phyloP scores from a whole-genome alignment of 2,329 filamentous ascomycete species.

The Exophiala sp. region DNA sequence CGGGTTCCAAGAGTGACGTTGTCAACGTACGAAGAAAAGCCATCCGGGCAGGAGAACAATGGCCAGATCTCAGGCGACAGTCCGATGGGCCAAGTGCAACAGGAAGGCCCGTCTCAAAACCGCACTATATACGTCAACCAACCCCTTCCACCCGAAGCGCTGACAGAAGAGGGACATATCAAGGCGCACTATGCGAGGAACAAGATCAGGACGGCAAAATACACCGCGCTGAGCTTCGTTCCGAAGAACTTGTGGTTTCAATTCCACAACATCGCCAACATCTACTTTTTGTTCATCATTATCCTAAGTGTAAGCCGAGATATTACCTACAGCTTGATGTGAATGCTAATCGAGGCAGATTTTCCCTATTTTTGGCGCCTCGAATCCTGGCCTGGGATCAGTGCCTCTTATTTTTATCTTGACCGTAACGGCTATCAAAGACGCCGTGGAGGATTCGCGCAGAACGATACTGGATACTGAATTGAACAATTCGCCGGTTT shows the following conservation, averaged over 20 bases:
- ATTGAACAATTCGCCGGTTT: slow-evolving; percentile 92
- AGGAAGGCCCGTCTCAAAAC: slow-evolving; percentile 37
- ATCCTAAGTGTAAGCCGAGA: slow-evolving; percentile 76
- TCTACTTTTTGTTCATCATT: slow-evolving; percentile 96
- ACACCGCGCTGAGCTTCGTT: slow-evolving; percentile 89
- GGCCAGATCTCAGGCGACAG: slow-evolving; percentile 26
- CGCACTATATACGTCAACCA: slow-evolving; percentile 80
- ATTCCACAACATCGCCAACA: slow-evolving; percentile 97
- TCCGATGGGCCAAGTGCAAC: slow-evolving; percentile 26
- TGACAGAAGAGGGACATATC: slow-evolving; percentile 78
- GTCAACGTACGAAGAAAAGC: slow-evolving; percentile 54
- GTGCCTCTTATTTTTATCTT: slow-evolving; percentile 93
- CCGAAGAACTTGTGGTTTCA: slow-evolving; percentile 98
- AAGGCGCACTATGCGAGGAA: slow-evolving; percentile 72
- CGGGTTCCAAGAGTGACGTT: slow-evolving; percentile 63
- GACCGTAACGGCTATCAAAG: slow-evolving; percentile 82
- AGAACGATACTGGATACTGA: slow-evolving; percentile 87
- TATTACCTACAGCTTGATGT: background rate
- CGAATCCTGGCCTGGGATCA: slow-evolving; percentile 83
- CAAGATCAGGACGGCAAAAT: slow-evolving; percentile 97
- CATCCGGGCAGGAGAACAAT: slow-evolving; percentile 38
- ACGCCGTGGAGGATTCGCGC: slow-evolving; percentile 92
- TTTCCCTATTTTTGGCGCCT: slow-evolving; percentile 91
- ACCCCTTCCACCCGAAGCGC: slow-evolving; percentile 68
- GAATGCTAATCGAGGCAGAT: slow-evolving; percentile 55